These are phyloP conservation scores for Ceratocystis destructans DNA, from an alignment of 2,329 filamentous ascomycete species.

Conservation along the genomic window DNA sequence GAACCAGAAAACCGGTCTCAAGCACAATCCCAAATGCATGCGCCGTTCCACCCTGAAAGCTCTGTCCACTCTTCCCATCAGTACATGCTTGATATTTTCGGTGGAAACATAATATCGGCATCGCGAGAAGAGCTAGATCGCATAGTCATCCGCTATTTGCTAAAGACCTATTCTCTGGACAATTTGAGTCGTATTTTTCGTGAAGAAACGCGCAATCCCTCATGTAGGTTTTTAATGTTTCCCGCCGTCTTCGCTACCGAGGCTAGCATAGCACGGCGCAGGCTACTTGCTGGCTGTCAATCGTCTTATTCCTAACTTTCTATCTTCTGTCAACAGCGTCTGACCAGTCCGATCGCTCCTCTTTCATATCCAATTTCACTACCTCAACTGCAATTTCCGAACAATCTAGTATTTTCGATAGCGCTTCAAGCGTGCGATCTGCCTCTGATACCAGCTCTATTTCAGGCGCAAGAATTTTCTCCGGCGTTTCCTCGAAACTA, in stretches of 20 bases:
- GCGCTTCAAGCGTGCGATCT: conserved; percentile 26
- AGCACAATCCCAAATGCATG: neutral
- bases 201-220: conserved; percentile 19
- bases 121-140: conserved; percentile 19
- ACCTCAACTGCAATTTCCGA: conserved; percentile 28
- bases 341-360: conserved; percentile 25
- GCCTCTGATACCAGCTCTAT: conserved; percentile 31
- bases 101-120: neutral
- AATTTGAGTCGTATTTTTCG: conserved; percentile 21
- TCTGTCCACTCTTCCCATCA: neutral
- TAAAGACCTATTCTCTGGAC: conserved; percentile 20
- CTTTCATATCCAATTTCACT: conserved; percentile 26
- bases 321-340: conserved; percentile 20
- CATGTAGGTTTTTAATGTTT: neutral
- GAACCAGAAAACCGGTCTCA: neutral
- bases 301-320: conserved; percentile 24
- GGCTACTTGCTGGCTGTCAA: conserved; percentile 8
- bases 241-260: neutral
- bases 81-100: neutral
- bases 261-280: neutral
- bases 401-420: conserved; percentile 28
- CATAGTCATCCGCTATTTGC: conserved; percentile 22
- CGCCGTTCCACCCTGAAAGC: neutral
- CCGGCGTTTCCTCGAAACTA: conserved; percentile 30
- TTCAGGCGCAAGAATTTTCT: conserved; percentile 29